A percentile compares a stretch with the other conserved stretches of the same genome.
Conservation (phyloP, 1,284 basidiomycete genomes). For the Irpex sp. region DNA sequence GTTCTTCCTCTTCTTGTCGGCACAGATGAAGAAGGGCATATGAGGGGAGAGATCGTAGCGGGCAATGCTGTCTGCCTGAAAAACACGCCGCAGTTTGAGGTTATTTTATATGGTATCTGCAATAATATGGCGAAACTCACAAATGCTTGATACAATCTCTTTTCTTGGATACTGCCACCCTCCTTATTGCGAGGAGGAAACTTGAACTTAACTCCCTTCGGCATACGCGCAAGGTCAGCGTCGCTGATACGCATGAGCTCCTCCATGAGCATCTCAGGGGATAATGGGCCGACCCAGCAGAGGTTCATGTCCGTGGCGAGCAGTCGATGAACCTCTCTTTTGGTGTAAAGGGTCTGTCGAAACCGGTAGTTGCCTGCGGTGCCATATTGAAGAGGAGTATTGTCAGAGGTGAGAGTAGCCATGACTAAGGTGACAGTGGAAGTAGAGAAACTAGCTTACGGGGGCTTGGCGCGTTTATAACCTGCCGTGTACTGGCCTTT, state of each 20-base stretch:
- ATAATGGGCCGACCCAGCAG: neutral
- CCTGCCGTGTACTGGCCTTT: neutral
- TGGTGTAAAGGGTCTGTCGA: neutral
- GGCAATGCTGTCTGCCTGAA: neutral
- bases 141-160: neutral
- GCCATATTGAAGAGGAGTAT: neutral
- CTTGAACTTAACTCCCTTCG: neutral
- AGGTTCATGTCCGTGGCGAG: neutral
- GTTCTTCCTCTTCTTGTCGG: neutral
- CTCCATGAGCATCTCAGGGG: neutral
- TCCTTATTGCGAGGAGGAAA: neutral
- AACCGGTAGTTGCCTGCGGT: neutral
- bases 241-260: neutral
- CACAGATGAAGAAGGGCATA: neutral
- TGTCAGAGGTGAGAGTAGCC: neutral
- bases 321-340: neutral
- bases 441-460: neutral
- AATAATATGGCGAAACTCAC: neutral
- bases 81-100: neutral
- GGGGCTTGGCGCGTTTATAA: neutral
- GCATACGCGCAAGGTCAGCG: neutral
- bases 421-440: neutral
- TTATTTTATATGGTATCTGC: neutral
- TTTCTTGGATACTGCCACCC: neutral
- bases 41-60: neutral